Evolutionary conservation across 257 asterid genomes (phyloP), one percentile per base, ranked within the genome.

Genomic region (Cynanchum wilfordii): DNA sequence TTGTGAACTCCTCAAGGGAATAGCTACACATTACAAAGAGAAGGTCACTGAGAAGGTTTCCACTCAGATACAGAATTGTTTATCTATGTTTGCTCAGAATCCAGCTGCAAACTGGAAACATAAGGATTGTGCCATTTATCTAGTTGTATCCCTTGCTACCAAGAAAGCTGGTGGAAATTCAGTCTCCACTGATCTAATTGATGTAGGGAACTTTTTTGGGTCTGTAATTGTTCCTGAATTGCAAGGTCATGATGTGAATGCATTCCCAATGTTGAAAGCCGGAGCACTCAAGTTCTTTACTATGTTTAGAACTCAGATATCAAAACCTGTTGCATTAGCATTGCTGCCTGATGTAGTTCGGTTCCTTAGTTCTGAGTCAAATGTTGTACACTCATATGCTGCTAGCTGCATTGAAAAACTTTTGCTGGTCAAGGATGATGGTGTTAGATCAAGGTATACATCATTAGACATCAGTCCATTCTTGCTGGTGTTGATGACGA

Each of bases 331-430:
- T 72, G 98, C 88, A 38, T 70, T 92, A 77, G 89, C 88, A 20
- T 70, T 95, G 84, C 89, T 95, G 15, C 96, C 96, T 9, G 96
- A 92, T 63, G 96, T 95, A 60, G 89, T 87, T 62, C 89, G 97
- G 40, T 90, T 81, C 81, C 90, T 95, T 55, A 80, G 66, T 68
- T 81, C 96, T 0, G 96, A 90, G 51, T 87, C 96, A 11, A 90
- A 90, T 78, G 98, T 92, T 55, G 99, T 95, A 38, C 98, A 92
- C 80, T 92, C 99, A 2, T 95, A 95, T 85, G 96, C 96, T 29
- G 97, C 99, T 59, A 92, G 90, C 85, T 95, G 99, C 88, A 90
- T 95, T 44, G 97, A 92, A 86, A 89, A 92, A 76, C 96, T 92
- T 69, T 79, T 95, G 76, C 82, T 92, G 73, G 94, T 92, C 71